Base-by-base conservation (phyloP, 257 asterid genomes). In the Prunella vulgaris region DNA sequence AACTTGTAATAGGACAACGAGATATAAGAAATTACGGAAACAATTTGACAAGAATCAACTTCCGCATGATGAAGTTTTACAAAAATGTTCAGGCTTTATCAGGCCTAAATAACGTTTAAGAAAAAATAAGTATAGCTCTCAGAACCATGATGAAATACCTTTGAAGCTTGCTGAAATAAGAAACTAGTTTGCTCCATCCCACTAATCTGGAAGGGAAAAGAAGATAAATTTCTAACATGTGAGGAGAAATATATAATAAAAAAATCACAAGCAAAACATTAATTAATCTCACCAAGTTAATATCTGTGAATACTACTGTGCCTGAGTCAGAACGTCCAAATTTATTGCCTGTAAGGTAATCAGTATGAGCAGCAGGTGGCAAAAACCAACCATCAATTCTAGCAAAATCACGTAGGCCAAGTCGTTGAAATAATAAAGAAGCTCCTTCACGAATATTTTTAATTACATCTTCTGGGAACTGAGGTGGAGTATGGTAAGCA, bases 141-240 rank as follows among this genome's bases (percentile, higher is more conserved):
- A 51, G 58, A 51, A 74, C 30, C 17, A 3, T 30, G 44, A 53
- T 1, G 33, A 74, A 59, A 13, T 84, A 90, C 96, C 97, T 90
- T 90, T 60, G 97, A 86, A 40, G 95, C 95, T 79, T 90, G 97
- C 79, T 90, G 97, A 85, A 90, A 90, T 48, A 90, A 74, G 88
- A 90, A 90, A 77, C 97, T 90, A 30, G 97, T 90, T 83, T 90
- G 97, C 80, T 88, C 96, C 97, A 90, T 90, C 68, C 97, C 97
- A 72, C 97, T 90, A 74, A 90, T 87, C 97, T 90, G 77, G 67
- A 76, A 68, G 72, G 40, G 63, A 65, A 44, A 74, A 68, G 38
- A 32, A 48, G 32, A 61, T 24, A 69, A 59, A 48, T 10, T 59
- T n/a, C 37, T 54, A 72, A 63, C 46, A 77, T 53, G 61, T 25